phyloP scores from a whole-genome alignment of 139 green algal species.

The Chlamydomonas urium region DNA sequence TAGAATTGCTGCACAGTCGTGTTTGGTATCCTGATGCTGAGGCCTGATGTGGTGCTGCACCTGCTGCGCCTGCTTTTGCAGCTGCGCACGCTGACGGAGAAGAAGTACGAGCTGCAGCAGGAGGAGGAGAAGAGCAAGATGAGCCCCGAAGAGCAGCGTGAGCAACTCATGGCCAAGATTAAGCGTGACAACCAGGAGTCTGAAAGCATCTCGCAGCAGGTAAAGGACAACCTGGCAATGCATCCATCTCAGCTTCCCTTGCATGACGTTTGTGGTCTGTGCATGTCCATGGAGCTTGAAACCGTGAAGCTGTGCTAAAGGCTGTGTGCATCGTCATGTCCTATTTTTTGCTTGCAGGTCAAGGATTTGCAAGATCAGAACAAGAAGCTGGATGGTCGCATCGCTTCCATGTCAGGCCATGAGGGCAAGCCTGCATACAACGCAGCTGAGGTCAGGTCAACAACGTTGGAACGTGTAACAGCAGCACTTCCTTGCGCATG shows the following conservation, averaged over 20 bases:
- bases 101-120: slow-evolving; percentile 58
- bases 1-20: too few relatives aligned
- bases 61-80: too few relatives aligned
- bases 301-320: too few relatives aligned
- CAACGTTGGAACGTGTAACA: too few relatives aligned
- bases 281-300: too few relatives aligned
- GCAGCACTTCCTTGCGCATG: too few relatives aligned
- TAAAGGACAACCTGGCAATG: too few relatives aligned
- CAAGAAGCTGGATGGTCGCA: slow-evolving; percentile 46
- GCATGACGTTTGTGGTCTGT: too few relatives aligned
- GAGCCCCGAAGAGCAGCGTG: slow-evolving; percentile 59
- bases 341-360: slow-evolving; percentile 1
- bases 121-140: slow-evolving; percentile 45
- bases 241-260: too few relatives aligned
- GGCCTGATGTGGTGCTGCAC: too few relatives aligned
- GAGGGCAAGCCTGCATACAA: slow-evolving; percentile 12
- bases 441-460: slow-evolving; percentile 26
- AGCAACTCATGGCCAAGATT: slow-evolving; percentile 59
- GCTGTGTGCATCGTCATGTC: too few relatives aligned
- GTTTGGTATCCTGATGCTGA: too few relatives aligned
- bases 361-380: slow-evolving; percentile 36
- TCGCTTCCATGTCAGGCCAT: slow-evolving; percentile 1
- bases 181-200: slow-evolving; percentile 65
- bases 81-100: slow-evolving; percentile 47
- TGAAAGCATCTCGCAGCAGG: slow-evolving; percentile 24